phyloP scores from a whole-genome alignment of 805 yeast genomes.

The Kodamaea kakaduensis region DNA sequence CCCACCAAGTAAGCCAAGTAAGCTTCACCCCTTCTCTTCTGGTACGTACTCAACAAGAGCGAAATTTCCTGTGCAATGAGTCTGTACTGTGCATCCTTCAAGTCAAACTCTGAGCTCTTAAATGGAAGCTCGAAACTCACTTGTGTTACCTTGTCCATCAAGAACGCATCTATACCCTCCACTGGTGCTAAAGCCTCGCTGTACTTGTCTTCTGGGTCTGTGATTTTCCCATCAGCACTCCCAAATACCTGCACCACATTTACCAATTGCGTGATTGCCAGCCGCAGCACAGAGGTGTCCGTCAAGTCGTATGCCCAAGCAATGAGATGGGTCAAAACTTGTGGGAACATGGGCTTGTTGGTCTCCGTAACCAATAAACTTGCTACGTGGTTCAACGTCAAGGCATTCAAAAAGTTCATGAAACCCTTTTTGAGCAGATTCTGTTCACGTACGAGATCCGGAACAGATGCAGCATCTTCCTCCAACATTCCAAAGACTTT shows the following conservation, averaged over 20 bases:
- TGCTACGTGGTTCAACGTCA: conserved; percentile 74
- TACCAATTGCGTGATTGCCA: conserved; percentile 65
- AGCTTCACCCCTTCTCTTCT: conserved; percentile 36
- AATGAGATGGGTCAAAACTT: conserved; percentile 58
- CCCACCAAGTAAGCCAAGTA: conserved; percentile 45
- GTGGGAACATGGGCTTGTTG: conserved; percentile 58
- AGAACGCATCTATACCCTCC: conserved; percentile 67
- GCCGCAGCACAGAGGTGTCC: conserved; percentile 64
- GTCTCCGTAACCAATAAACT: conserved; percentile 69
- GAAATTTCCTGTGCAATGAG: conserved; percentile 73
- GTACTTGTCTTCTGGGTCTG: conserved; percentile 57
- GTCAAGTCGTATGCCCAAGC: conserved; percentile 58
- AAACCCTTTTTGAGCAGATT: conserved; percentile 64
- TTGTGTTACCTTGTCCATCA: conserved; percentile 64
- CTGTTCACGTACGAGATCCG: conserved; percentile 66
- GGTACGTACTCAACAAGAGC: conserved; percentile 61
- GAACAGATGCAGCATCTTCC: conserved; percentile 31
- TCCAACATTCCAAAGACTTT: conserved; percentile 53
- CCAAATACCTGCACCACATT: conserved; percentile 56
- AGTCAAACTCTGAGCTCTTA: conserved; percentile 58
- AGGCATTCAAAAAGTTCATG: conserved; percentile 61
- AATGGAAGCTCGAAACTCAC: conserved; percentile 78
- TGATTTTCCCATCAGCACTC: conserved; percentile 52
- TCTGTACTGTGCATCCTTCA: conserved; percentile 77
- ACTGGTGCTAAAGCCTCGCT: conserved; percentile 44